Percentiles rank a stretch among this genome's conserved stretches.
These are phyloP conservation scores for Iberis pinnata DNA, from an alignment of 345 rosid species.

Conservation along the genomic window DNA sequence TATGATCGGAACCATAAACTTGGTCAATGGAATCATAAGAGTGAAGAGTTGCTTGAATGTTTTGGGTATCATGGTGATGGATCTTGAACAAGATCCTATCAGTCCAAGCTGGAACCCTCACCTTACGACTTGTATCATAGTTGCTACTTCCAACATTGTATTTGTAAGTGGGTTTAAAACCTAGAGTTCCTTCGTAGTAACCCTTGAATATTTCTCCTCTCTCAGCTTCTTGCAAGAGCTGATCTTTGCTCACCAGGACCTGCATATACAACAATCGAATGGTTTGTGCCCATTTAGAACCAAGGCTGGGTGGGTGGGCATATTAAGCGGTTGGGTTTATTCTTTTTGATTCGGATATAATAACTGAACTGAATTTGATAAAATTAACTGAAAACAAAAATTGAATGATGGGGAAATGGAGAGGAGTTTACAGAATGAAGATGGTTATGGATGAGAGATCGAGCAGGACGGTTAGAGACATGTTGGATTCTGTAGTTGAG, in stretches of 20 bases:
- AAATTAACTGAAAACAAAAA: too few relatives aligned
- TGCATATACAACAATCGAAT: too few relatives aligned
- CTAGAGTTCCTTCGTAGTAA: constrained; percentile 48
- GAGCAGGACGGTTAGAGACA: constrained; percentile 38
- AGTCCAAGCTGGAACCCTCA: constrained; percentile 54
- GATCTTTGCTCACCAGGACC: constrained; percentile 58
- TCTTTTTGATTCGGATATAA: too few relatives aligned
- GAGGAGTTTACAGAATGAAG: constrained; percentile 39
- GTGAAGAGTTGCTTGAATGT: constrained; percentile 31
- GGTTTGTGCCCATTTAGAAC: too few relatives aligned
- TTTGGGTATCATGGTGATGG: constrained; percentile 30
- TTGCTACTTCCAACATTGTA: constrained; percentile 51
- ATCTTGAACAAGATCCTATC: constrained; percentile 48
- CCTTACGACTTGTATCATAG: constrained; percentile 64
- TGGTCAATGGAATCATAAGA: constrained; percentile 47
- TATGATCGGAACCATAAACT: constrained; percentile 45
- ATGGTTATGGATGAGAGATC: constrained; percentile 44
- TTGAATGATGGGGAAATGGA: not conserved
- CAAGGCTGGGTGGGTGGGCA: too few relatives aligned
- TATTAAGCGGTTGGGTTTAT: too few relatives aligned
- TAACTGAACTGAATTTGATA: too few relatives aligned
- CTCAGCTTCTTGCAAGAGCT: constrained; percentile 62
- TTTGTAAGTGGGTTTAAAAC: constrained; percentile 64
- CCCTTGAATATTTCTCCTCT: constrained; percentile 59
- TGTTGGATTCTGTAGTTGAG: constrained; percentile 62